phyloP scores from a whole-genome alignment of 257 asterid genomes.

The Penstemon newberryi region DNA sequence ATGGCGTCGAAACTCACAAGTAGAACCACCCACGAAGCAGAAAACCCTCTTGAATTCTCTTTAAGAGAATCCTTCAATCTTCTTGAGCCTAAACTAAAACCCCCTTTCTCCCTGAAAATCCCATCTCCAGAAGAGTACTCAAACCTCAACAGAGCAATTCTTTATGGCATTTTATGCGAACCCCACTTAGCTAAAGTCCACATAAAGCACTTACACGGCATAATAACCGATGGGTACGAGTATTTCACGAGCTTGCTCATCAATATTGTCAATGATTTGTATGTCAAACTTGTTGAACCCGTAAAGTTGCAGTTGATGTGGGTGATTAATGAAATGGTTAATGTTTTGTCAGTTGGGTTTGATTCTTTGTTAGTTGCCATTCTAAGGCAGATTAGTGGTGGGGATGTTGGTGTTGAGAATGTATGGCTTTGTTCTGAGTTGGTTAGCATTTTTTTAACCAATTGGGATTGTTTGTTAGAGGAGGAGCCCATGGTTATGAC shows the following conservation, averaged over 20 bases:
- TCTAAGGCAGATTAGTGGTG: slow-evolving; percentile 72
- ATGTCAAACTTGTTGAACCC: slow-evolving; percentile 47
- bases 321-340: slow-evolving; percentile 58
- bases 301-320: slow-evolving; percentile 59
- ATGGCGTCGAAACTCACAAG: slow-evolving; percentile 44
- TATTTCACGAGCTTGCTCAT: slow-evolving; percentile 57
- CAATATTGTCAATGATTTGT: slow-evolving; percentile 54
- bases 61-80: slow-evolving; percentile 53
- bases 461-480: slow-evolving; percentile 63
- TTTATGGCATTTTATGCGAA: slow-evolving; percentile 60
- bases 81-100: slow-evolving; percentile 57
- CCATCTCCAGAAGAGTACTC: slow-evolving; percentile 58
- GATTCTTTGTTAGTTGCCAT: slow-evolving; percentile 65
- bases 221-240: slow-evolving; percentile 59
- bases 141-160: slow-evolving; percentile 63
- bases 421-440: slow-evolving; percentile 70
- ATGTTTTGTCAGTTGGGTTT: slow-evolving; percentile 59
- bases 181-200: slow-evolving; percentile 51
- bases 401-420: slow-evolving; percentile 69
- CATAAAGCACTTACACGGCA: slow-evolving; percentile 71
- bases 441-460: slow-evolving; percentile 46
- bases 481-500: slow-evolving; percentile 58
- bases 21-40: slow-evolving; percentile 50
- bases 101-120: slow-evolving; percentile 65
- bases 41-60: slow-evolving; percentile 52